Evolutionary conservation across 1,284 basidiomycete genomes (phyloP).

Genomic region (Cerrena zonata): DNA sequence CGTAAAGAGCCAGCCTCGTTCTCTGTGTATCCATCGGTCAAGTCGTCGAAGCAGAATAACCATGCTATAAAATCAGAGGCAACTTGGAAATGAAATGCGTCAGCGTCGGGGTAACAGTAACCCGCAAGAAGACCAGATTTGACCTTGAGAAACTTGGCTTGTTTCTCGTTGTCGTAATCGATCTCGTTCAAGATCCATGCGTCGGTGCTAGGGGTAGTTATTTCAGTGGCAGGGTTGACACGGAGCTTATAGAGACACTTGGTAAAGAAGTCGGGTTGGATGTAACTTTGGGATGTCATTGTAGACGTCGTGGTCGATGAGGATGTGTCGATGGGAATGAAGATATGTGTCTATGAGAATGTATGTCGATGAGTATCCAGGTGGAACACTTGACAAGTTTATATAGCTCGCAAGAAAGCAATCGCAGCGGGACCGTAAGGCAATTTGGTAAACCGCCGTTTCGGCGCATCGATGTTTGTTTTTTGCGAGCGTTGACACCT

Average conservation of each 20-base stretch:
- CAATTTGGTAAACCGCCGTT: no score
- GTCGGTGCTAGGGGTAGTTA: constrained; percentile 49
- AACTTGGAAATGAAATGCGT: constrained; percentile 52
- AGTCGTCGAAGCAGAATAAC: constrained; percentile 35
- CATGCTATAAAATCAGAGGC: constrained; percentile 39
- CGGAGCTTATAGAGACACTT: constrained; percentile 52
- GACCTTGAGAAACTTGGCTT: constrained; percentile 48
- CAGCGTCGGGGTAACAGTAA: constrained; percentile 52
- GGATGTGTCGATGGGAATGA: no score
- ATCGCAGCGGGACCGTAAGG: no score
- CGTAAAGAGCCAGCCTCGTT: constrained; percentile 27
- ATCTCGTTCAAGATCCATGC: constrained; percentile 46
- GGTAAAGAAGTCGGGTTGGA: constrained; percentile 60
- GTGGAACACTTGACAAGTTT: no score
- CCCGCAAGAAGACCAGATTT: constrained; percentile 66
- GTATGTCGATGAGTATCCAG: no score
- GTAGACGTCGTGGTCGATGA: no score
- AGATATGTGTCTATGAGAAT: no score
- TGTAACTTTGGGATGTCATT: constrained; percentile 28
- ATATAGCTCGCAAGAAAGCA: no score
- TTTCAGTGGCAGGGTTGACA: constrained; percentile 50
- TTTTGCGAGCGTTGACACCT: no score
- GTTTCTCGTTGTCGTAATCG: constrained; percentile 46
- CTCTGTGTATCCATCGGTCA: constrained; percentile 33
- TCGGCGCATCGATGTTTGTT: no score